Conservation (phyloP, 345 rosid species). For the Orychophragmus violaceus region DNA sequence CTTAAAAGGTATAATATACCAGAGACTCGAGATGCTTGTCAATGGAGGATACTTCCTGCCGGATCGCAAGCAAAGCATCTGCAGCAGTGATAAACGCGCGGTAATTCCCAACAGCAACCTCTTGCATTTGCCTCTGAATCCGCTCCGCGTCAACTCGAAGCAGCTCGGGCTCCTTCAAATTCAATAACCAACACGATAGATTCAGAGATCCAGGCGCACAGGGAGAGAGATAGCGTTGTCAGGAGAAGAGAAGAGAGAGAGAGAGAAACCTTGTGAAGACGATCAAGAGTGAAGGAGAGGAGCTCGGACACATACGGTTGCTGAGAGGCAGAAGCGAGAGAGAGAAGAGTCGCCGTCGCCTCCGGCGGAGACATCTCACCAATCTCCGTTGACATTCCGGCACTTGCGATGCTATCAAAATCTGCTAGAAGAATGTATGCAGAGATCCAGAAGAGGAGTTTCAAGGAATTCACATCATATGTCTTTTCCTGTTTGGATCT, state of each 20-base stretch:
- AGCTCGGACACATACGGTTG: conserved; percentile 97
- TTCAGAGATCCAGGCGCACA: conserved; percentile 5
- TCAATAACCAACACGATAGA: not conserved
- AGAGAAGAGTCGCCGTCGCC: conserved; percentile 44
- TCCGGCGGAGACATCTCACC: conserved; percentile 36
- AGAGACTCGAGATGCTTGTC: conserved; percentile 88
- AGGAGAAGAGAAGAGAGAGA: not conserved
- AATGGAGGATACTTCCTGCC: conserved; percentile 76
- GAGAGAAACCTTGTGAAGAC: conserved; percentile 73
- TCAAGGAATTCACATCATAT: not conserved
- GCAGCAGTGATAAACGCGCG: conserved; percentile 92
- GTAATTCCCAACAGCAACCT: conserved; percentile 91
- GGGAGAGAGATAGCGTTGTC: conserved; percentile 11
- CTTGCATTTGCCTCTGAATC: conserved; percentile 97
- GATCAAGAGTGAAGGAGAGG: conserved; percentile 97
- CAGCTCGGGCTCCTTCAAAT: conserved; percentile 78
- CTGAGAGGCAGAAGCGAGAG: conserved; percentile 76
- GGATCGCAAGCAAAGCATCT: conserved; percentile 80
- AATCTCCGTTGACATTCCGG: conserved; percentile 37
- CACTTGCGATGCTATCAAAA: conserved; percentile 1
- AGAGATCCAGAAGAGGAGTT: conserved; percentile 18
- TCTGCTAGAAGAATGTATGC: not conserved
- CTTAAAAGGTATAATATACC: conserved; percentile 32
- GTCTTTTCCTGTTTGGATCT: conserved; percentile 7
- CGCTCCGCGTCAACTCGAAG: conserved; percentile 94